Conservation (phyloP, 305 asterid genomes). For the Solanum hybrid region DNA sequence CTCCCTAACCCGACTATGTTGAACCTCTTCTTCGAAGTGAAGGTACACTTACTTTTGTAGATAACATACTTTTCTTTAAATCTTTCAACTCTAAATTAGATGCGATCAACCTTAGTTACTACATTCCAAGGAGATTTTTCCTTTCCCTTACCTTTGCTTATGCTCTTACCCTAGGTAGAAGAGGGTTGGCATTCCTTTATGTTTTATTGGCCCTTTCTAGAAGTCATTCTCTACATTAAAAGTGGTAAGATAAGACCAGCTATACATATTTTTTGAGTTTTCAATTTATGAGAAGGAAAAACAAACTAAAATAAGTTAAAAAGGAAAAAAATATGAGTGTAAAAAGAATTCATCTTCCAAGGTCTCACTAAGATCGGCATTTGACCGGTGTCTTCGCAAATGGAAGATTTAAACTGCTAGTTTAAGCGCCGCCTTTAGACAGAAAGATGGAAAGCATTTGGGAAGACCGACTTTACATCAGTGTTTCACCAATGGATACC, state of each 20-base stretch:
- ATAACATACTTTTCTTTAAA: neutral
- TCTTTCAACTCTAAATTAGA: neutral
- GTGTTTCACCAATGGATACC: neutral
- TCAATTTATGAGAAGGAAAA: neutral
- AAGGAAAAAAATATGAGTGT: neutral
- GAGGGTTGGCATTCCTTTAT: neutral
- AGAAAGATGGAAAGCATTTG: neutral
- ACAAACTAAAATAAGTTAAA: neutral
- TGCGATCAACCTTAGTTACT: neutral
- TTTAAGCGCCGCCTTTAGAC: neutral
- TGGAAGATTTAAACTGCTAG: neutral
- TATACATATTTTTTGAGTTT: neutral
- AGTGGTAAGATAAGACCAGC: neutral
- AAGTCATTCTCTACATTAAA: neutral
- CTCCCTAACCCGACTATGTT: neutral
- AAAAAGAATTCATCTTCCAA: neutral
- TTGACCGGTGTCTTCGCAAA: neutral
- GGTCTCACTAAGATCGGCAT: neutral
- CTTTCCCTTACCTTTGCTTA: neutral
- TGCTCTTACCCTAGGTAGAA: neutral
- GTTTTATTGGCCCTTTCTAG: neutral
- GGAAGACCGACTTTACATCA: neutral
- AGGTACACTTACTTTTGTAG: neutral
- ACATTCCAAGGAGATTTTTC: neutral
- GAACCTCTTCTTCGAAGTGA: neutral